Base-by-base conservation (phyloP, 768 basidiomycete species). In the Lyophyllum shimeji region DNA sequence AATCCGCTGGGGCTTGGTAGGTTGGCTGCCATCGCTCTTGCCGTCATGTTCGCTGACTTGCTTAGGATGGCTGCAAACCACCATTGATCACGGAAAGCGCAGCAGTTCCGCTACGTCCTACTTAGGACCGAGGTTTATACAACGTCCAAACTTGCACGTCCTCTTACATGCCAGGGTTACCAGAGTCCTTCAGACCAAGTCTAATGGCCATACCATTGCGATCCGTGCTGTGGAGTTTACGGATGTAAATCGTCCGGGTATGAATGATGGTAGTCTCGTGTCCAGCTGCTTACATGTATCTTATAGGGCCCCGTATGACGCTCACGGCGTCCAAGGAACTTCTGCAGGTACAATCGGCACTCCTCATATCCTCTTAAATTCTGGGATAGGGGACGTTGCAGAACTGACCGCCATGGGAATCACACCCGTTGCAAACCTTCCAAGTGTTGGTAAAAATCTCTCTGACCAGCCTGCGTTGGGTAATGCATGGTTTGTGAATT, bases 261-360 rank as follows among this genome's bases (percentile, higher is more conserved):
- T 12, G 33, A 57, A 44, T 13, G 11, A 21, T 2, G 2, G 2
- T n/a, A 23, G 45, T 25, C 25, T 15, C 3, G 7, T 2, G 15
- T 2, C 25, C 20, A 18, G 15, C 15, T 34, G 33, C 8, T 11
- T 25, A 25, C 15, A 37, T 2, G 15, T 13, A 6, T 37, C 7
- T 42, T 8, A 46, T 20, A 53, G 48, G 11, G 9, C 51, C 40
- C 18, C 39, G 46, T 20, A 40, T 42, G 3, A 20, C 25, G 6
- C 45, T 69, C 21, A 64, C 55, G 5, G 84, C 83, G 0, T 65
- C 63, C 53, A 82, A 80, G 56, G 84, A 86, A 60, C 72, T 86
- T 68, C 67, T 0, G 72, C 71, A 12, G 75, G 75, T 9, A 57
- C 68, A 3, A 60, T 73, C 44, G 70, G 66, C 15, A 71, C 70